Evolutionary conservation across 1,284 basidiomycete genomes (phyloP).

Genomic region (Leccinum griseonigrum): DNA sequence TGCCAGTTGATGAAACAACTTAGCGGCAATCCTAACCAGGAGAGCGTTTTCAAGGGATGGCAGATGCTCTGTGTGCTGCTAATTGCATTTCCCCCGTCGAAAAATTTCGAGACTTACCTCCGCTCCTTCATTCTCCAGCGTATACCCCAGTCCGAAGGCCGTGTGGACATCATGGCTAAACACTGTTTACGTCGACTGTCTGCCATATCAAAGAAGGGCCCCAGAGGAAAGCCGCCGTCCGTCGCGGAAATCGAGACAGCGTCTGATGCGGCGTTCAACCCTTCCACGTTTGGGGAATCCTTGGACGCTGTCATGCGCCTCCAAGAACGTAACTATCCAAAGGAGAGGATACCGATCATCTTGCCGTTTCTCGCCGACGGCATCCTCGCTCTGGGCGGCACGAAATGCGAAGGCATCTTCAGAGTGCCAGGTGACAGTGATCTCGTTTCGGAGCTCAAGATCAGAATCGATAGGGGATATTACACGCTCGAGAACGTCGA

Average conservation of each 20-base stretch:
- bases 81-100: conserved; percentile 86
- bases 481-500: conserved; percentile 86
- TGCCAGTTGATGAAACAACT: conserved; percentile 92
- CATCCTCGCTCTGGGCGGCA: conserved; percentile 83
- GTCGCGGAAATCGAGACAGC: conserved; percentile 86
- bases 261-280: conserved; percentile 89
- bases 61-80: conserved; percentile 86
- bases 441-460: conserved; percentile 79
- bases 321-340: conserved; percentile 81
- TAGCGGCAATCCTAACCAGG: conserved; percentile 76
- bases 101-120: conserved; percentile 84
- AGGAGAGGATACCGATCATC: conserved; percentile 84
- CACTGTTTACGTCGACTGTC: conserved; percentile 75
- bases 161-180: conserved; percentile 87
- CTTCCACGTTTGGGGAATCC: conserved; percentile 89
- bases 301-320: conserved; percentile 79
- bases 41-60: conserved; percentile 87
- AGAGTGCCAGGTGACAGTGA: conserved; percentile 87
- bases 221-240: conserved; percentile 77
- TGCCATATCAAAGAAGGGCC: conserved; percentile 75
- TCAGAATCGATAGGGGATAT: conserved; percentile 86
- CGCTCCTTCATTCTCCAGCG: conserved; percentile 73
- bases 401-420: conserved; percentile 86
- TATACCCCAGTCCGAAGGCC: conserved; percentile 63
- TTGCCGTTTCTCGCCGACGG: conserved; percentile 90